Evolutionary conservation across 148 eudicot genomes (phyloP).

Genomic region (Dianthus caryophyllus): DNA sequence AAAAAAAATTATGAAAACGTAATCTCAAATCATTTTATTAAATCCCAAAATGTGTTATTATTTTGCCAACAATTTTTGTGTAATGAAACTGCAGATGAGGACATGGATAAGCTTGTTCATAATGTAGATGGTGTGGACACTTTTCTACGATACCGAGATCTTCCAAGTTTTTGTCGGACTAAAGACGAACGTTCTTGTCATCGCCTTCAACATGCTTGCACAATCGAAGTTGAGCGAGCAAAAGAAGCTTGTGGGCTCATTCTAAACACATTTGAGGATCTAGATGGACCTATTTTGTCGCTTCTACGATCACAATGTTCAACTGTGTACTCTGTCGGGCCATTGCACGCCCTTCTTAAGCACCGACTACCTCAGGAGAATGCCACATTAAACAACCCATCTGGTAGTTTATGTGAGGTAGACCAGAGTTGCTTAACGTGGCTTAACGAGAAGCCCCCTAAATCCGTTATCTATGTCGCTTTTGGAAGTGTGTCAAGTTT

Average conservation of each 20-base stretch:
- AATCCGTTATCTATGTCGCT: constrained; percentile 45
- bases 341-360: constrained; percentile 39
- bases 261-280: constrained; percentile 48
- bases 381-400: background rate
- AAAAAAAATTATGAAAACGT: no score
- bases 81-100: constrained; percentile 14
- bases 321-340: constrained; percentile 42
- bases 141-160: constrained; percentile 36
- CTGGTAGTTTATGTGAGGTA: constrained; percentile 37
- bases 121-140: constrained; percentile 31
- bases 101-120: constrained; percentile 26
- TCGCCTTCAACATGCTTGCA: background rate
- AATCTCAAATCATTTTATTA: no score
- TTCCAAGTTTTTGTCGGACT: constrained; percentile 31
- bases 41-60: no score
- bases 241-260: constrained; percentile 19
- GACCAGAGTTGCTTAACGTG: constrained; percentile 39
- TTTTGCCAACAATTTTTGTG: no score
- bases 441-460: constrained; percentile 40
- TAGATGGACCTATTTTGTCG: constrained; percentile 34
- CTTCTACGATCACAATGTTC: constrained; percentile 24
- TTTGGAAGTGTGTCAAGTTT: constrained; percentile 41
- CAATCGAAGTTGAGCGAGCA: background rate
- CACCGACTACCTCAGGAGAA: constrained; percentile 9
- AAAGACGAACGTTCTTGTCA: background rate